Evolutionary conservation across 192 early-diverging fungal species (phyloP).

Genomic region (Rhizoclosmatium sp.): DNA sequence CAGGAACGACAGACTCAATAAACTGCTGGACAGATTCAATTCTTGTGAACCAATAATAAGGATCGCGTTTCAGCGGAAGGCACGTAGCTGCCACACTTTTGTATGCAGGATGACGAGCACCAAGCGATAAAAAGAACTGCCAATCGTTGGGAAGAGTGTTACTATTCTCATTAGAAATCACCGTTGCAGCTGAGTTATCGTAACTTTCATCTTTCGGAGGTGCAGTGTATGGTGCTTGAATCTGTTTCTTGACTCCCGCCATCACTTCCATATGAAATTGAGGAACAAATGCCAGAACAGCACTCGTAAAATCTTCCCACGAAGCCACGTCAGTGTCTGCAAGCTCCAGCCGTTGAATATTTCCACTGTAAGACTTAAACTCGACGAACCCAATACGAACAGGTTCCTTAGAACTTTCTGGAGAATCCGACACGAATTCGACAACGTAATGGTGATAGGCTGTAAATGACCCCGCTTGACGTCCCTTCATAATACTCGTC

Average conservation of each 20-base stretch:
- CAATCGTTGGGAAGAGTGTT: conserved; percentile 4
- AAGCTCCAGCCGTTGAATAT: background rate
- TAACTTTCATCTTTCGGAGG: too few species aligned
- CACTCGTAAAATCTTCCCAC: background rate
- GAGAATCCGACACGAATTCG: background rate
- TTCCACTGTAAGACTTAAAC: background rate
- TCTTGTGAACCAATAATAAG: conserved; percentile 32
- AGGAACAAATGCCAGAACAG: background rate
- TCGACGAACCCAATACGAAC: background rate
- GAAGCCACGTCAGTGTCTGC: background rate
- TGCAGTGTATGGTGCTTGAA: too few species aligned
- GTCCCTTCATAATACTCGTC: conserved; percentile 15
- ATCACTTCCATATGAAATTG: conserved; percentile 22
- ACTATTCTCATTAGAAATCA: background rate
- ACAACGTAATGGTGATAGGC: background rate
- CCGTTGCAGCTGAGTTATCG: background rate
- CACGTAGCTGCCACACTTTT: background rate
- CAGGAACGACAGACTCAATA: conserved; percentile 24
- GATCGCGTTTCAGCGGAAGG: background rate
- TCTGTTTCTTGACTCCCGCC: background rate
- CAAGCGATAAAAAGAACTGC: conserved; percentile 6
- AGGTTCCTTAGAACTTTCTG: background rate
- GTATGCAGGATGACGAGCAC: conserved; percentile 3
- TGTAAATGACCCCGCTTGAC: background rate
- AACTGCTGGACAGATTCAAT: conserved; percentile 13